Evolutionary conservation across 305 asterid species (phyloP), one percentile per base, ranked within the genome.

Genomic region (Solanum chacoense): DNA sequence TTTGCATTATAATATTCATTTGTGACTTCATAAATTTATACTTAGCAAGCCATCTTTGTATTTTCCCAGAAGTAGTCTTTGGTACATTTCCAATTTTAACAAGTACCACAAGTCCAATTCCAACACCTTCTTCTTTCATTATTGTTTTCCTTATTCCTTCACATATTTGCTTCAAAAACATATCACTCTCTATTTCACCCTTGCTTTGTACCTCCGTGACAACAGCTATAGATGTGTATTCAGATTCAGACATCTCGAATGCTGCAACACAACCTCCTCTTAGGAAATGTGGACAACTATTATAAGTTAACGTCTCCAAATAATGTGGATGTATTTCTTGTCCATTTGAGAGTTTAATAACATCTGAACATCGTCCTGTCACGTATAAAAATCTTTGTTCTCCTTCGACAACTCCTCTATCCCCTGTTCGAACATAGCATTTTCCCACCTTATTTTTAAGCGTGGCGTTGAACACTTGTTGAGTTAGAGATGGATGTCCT

Each of bases 41-140:
- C 89, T 92, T 94, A 4, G 95, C 93, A 11, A 93, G 92, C 99
- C 99, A 95, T 88, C 99, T 90, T 86, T 89, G 95, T 65, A 94
- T 87, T 88, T 96, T 96, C 75, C 99, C 99, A 8, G 99, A 96
- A 77, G 96, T 94, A 7, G 99, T 95, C 93, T 94, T 96, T 37
- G 98, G 96, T 38, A 96, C 92, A 90, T 85, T 90, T 37, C 98
- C 95, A 31, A 91, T 84, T 90, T 91, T 89, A 4, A 91, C 98
- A 79, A 96, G 94, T 91, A 93, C 92, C 86, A 94, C 96, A 73
- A 20, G 74, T 72, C 94, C 96, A 40, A 94, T 89, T 22, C 88
- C 92, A 16, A 92, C 38, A 11, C 63, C 88, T 89, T 88, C 95
- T 85, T 91, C 95, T 10, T 88, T 89, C 91, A 90, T 3, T 29